Conservation (phyloP, 148 eudicot species). For the Spergularia bocconei region DNA sequence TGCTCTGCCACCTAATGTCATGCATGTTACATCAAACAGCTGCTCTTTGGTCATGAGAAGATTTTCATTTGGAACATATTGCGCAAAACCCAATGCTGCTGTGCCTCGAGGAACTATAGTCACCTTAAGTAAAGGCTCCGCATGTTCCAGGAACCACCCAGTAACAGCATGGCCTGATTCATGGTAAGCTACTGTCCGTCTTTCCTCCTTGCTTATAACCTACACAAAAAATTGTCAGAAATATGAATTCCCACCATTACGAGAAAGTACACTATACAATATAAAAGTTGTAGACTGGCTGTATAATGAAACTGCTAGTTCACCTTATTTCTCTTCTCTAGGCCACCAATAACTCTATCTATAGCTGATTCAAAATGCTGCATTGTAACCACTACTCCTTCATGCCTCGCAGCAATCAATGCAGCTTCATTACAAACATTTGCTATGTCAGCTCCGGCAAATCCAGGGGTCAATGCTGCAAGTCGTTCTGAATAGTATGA, state of each 20-base stretch:
- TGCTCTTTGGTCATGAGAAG: slow-evolving; percentile 95
- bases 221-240: slow-evolving; percentile 22
- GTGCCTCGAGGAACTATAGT: slow-evolving; percentile 98
- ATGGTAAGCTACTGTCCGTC: slow-evolving; percentile 87
- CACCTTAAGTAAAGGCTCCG: slow-evolving; percentile 83
- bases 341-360: slow-evolving; percentile 86
- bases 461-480: slow-evolving; percentile 90
- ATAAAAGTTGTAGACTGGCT: not conserved
- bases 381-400: slow-evolving; percentile 48
- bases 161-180: slow-evolving; percentile 92
- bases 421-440: slow-evolving; percentile 96
- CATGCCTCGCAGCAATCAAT: slow-evolving; percentile 76
- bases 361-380: slow-evolving; percentile 84
- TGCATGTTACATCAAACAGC: slow-evolving; percentile 90
- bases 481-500: slow-evolving; percentile 72
- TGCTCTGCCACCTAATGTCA: slow-evolving; percentile 96
- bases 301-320: not conserved
- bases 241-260: not conserved
- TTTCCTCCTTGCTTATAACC: slow-evolving; percentile 86
- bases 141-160: slow-evolving; percentile 88
- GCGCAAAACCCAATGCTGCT: slow-evolving; percentile 88
- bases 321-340: slow-evolving; percentile 89
- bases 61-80: slow-evolving; percentile 88
- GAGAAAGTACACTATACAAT: not conserved
- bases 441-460: slow-evolving; percentile 95